These are phyloP conservation scores for Rehmannia glutinosa DNA, from an alignment of 257 asterid species.

Conservation along the genomic window DNA sequence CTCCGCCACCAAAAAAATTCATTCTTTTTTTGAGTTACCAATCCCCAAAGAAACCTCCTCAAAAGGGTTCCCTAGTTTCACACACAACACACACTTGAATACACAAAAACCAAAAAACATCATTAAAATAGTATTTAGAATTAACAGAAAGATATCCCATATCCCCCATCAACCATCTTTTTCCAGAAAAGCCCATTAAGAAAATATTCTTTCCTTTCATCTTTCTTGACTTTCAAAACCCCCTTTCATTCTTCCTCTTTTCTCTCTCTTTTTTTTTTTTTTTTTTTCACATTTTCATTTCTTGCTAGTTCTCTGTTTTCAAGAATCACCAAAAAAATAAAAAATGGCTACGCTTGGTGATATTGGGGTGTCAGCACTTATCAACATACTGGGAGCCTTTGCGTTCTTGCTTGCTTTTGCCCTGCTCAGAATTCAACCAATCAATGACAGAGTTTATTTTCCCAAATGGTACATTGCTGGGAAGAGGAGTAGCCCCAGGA, in stretches of 20 bases:
- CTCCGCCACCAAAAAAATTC: constrained; percentile 2
- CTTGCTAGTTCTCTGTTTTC: not conserved
- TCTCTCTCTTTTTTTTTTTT: not conserved
- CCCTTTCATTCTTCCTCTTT: not conserved
- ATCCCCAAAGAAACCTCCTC: constrained; percentile 20
- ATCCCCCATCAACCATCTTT: not conserved
- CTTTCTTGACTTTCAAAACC: not conserved
- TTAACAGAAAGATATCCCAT: not conserved
- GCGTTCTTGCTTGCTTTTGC: constrained; percentile 97
- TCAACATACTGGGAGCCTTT: constrained; percentile 62
- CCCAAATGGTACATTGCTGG: constrained; percentile 87
- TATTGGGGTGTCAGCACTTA: constrained; percentile 76
- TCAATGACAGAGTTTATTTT: constrained; percentile 90
- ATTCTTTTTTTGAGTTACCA: no score
- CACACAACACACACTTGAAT: not conserved
- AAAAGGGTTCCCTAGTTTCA: constrained; percentile 1
- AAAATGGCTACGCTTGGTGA: constrained; percentile 83
- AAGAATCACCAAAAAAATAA: constrained; percentile 10
- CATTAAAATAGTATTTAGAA: not conserved
- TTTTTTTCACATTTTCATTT: not conserved
- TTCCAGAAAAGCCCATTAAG: not conserved
- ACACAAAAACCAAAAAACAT: not conserved
- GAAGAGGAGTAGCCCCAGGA: constrained; percentile 58
- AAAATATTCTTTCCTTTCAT: constrained; percentile 3
- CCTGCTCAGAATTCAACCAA: constrained; percentile 76